A percentile compares a stretch with the other conserved stretches of the same genome.
phyloP scores from a whole-genome alignment of 768 basidiomycete genomes.

The Clavaria fumosa region DNA sequence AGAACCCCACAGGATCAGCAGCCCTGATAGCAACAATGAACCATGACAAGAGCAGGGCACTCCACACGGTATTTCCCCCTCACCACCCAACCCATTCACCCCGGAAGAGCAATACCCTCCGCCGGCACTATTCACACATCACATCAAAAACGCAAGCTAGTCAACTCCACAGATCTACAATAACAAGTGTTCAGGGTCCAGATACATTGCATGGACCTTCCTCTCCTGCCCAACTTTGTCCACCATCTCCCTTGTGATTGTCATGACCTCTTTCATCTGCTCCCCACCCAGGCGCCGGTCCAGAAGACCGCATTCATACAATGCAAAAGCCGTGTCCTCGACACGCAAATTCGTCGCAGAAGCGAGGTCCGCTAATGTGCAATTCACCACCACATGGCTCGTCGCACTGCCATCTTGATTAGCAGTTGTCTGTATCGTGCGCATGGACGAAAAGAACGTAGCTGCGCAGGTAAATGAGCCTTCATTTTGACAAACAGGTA shows the following conservation, averaged over 20 bases:
- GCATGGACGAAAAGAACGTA: slow-evolving; percentile 34
- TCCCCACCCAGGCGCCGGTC: slow-evolving; percentile 22
- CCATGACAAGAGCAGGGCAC: too few relatives aligned
- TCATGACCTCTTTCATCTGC: slow-evolving; percentile 30
- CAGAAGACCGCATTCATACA: slow-evolving; percentile 77
- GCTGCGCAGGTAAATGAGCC: too few relatives aligned
- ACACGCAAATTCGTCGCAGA: slow-evolving; percentile 63
- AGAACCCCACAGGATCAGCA: too few relatives aligned
- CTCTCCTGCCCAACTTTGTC: slow-evolving; percentile 52
- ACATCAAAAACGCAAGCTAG: too few relatives aligned
- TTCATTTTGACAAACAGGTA: too few relatives aligned
- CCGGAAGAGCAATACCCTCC: too few relatives aligned
- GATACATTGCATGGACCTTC: slow-evolving; percentile 54
- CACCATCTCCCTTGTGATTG: slow-evolving; percentile 50
- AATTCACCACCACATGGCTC: slow-evolving; percentile 49
- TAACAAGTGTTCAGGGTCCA: slow-evolving; percentile 43
- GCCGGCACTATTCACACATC: too few relatives aligned
- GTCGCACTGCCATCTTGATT: slow-evolving; percentile 55
- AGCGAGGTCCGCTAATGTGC: slow-evolving; percentile 67
- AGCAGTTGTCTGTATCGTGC: slow-evolving; percentile 40
- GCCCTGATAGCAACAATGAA: too few relatives aligned
- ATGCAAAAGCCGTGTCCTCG: slow-evolving; percentile 79
- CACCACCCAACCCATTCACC: too few relatives aligned
- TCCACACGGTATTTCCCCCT: too few relatives aligned
- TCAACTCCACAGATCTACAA: slow-evolving; percentile 16